Base-by-base conservation (phyloP, 352 stramenopile species). In the Saprolegnia parasitica region DNA sequence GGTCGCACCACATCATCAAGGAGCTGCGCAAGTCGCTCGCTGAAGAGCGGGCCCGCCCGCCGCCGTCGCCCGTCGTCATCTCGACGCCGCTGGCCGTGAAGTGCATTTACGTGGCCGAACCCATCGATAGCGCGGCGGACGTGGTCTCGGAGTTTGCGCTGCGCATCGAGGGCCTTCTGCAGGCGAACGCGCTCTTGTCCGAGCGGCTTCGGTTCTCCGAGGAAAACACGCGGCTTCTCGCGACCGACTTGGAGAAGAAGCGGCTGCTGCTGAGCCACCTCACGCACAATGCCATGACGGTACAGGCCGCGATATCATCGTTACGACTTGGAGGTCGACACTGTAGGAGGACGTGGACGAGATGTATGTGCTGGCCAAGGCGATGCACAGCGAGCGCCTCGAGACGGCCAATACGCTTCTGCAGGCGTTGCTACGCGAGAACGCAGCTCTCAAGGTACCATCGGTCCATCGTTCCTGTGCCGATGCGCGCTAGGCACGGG, bases 1-100 rank as follows among this genome's bases (percentile, higher is more conserved):
- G 62, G 21, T 16, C 42, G 18, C 62, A 68, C 21, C 62, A 68
- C 46, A 68, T 68, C 42, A 68, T 68, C 50, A 68, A 68, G 39
- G 62, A 68, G 39, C 50, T 68, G 8, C 46, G 62, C 23, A 23
- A 57, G 16, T 35, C 29, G 46, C 62, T 68, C 13, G 6, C 29
- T 9, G 26, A 66, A 23, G 58, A 50, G 21, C 40, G 20, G 13
- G 21, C n/a, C 35, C 11, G 20, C 11, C 47, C 2, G 24, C n/a
- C 47, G 24, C 47, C 47, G 24, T 18, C 24, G 35, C 52, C 52
- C 1, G 35, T 60, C 2, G 24, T 60, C 24, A 20, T 60, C 24
- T 60, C 52, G 13, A 35, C 52, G 13, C 52, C 52, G 3, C 35
- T 60, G 35, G 52, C 52, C 8, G 52, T 60, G 3, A 16, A 60